Base-by-base conservation (phyloP, 2,329 filamentous ascomycete genomes). In the Claviceps purpurea region DNA sequence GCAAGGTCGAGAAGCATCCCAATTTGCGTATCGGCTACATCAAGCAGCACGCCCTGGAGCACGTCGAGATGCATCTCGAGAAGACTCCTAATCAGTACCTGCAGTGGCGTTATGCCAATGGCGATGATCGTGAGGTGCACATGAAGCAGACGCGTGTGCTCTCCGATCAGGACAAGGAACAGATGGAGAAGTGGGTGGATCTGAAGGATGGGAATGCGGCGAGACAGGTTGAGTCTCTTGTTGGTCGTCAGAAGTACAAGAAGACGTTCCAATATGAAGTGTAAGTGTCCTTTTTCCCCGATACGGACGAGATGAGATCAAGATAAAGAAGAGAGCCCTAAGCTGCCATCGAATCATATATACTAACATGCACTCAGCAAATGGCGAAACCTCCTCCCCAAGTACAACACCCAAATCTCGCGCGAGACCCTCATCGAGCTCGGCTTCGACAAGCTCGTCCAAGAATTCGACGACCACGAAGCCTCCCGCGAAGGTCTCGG, bases 11-110 rank as follows among this genome's bases (percentile, higher is more conserved):
- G 76, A 97, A 97, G 76, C 93, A 98, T 68, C 93, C 93, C 59
- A 98, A 98, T 69, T 73, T 98, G 64, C 90, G 93, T 77, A 96
- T 98, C 62, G 93, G 93, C 51, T 98, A 98, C 75, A 97, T 98
- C 75, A 97, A 97, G 75, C 93, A 98, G 74, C 93, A 98, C 70
- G 93, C 93, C 45, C 78, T 98, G 13, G 93, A 98, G 76, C 93
- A 98, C 80, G 93, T 98, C 11, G 91, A 98, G 73, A 95, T 96
- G 91, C 93, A 98, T 65, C 76, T 97, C 60, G 93, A 98, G 71
- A 98, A 98, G 81, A 98, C 93, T 0, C 93, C 93, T 42, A 97
- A 95, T 68, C 93, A 98, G 71, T 98, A 98, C 65, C 79, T 98
- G 38, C 93, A 97, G 71, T 98, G 93, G 93, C 87, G 93, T 62